These are phyloP conservation scores for Kernera saxatilis DNA, from an alignment of 345 rosid genomes.

Conservation along the genomic window DNA sequence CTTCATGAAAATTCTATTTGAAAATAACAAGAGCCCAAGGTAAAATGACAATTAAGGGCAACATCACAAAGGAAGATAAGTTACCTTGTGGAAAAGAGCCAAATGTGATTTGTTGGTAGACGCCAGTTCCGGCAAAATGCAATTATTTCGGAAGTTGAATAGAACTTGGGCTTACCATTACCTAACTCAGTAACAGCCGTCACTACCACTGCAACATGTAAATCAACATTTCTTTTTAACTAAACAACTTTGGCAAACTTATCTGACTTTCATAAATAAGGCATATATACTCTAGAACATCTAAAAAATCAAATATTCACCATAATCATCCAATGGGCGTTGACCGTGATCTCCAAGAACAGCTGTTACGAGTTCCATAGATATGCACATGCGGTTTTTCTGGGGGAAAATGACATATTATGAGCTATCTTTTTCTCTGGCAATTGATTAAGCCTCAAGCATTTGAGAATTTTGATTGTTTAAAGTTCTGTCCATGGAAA, in stretches of 20 bases:
- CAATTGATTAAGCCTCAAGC: not conserved
- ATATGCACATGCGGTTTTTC: slow-evolving; percentile 76
- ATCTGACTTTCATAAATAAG: slow-evolving; percentile 2
- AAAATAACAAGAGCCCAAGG: not conserved
- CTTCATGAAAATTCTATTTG: not conserved
- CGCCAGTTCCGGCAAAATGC: slow-evolving; percentile 90
- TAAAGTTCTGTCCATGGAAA: not conserved
- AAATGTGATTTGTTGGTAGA: slow-evolving; percentile 84
- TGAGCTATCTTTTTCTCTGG: slow-evolving; percentile 4
- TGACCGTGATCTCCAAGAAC: slow-evolving; percentile 99
- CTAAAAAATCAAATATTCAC: slow-evolving; percentile 29
- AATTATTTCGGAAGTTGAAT: slow-evolving; percentile 82
- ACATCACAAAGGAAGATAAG: not conserved
- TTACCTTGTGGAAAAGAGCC: slow-evolving; percentile 95
- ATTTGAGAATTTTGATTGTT: not conserved
- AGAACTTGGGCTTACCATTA: slow-evolving; percentile 86
- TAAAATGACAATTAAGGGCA: not conserved
- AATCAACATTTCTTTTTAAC: not conserved
- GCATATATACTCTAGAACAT: not conserved
- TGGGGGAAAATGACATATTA: slow-evolving; percentile 30
- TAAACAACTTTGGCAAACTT: slow-evolving; percentile 1
- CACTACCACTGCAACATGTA: slow-evolving; percentile 65
- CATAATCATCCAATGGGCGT: slow-evolving; percentile 83
- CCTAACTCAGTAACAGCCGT: slow-evolving; percentile 94
- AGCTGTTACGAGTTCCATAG: slow-evolving; percentile 98